phyloP scores from a whole-genome alignment of 2,329 filamentous ascomycete species.

The Arthrobotrys entomopaga region DNA sequence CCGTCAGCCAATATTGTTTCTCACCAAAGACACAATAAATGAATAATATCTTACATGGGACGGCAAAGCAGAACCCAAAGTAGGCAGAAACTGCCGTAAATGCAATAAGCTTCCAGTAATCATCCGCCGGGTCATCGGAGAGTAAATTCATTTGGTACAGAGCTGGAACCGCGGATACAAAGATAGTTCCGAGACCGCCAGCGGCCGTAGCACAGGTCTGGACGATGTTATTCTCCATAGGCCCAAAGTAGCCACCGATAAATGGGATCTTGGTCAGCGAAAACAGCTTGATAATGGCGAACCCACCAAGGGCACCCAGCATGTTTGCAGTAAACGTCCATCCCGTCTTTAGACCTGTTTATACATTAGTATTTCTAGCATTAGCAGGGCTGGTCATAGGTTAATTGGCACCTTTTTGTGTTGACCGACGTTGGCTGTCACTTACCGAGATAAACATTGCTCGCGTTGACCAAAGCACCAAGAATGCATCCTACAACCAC shows the following conservation, averaged over 20 bases:
- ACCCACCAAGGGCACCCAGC: conserved; percentile 69
- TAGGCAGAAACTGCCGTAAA: conserved; percentile 72
- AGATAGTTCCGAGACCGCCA: conserved; percentile 69
- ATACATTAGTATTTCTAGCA: conserved; percentile 18
- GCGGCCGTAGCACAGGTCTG: conserved; percentile 71
- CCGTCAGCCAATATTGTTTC: conserved; percentile 34
- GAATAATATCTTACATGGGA: conserved; percentile 64
- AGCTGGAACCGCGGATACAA: conserved; percentile 71
- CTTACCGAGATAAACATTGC: conserved; percentile 72
- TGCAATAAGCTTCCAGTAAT: conserved; percentile 70
- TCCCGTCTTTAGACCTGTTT: conserved; percentile 65
- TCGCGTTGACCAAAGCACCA: conserved; percentile 71
- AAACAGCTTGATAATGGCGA: conserved; percentile 69
- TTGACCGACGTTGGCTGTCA: conserved; percentile 56
- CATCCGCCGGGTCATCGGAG: conserved; percentile 65
- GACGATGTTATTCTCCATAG: conserved; percentile 72
- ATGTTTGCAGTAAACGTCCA: conserved; percentile 66
- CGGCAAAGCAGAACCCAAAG: conserved; percentile 73
- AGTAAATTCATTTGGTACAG: conserved; percentile 70
- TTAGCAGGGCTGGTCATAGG: conserved; percentile 43
- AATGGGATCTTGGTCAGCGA: conserved; percentile 66
- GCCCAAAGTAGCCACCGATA: conserved; percentile 69
- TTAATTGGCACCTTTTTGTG: too few relatives aligned
- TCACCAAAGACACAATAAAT: conserved; percentile 36
- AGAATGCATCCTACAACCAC: conserved; percentile 68